A percentile compares a stretch with the other conserved stretches of the same genome.
Conservation (phyloP, 148 eudicot species). For the Silene latifolia region DNA sequence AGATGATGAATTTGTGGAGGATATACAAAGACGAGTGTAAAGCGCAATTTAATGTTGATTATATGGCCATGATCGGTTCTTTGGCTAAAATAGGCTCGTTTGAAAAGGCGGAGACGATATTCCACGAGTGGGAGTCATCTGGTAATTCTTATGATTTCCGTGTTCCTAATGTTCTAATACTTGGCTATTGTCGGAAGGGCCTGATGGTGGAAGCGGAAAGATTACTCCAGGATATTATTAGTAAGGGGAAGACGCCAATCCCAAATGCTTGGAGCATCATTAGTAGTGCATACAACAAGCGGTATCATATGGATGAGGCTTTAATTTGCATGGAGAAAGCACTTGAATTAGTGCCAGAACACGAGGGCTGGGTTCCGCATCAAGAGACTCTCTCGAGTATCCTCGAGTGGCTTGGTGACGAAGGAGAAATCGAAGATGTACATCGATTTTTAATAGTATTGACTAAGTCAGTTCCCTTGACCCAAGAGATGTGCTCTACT, state of each 20-base stretch:
- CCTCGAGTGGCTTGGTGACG: constrained; percentile 44
- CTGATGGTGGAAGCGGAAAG: constrained; percentile 34
- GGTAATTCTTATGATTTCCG: constrained; percentile 45
- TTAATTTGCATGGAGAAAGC: constrained; percentile 43
- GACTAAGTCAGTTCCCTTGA: constrained; percentile 21
- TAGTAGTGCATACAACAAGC: constrained; percentile 36
- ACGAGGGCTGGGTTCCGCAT: constrained; percentile 48
- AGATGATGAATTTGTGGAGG: constrained; percentile 45
- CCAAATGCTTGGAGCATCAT: constrained; percentile 53
- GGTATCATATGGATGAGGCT: constrained; percentile 34
- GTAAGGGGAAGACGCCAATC: constrained; percentile 38
- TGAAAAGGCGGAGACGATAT: constrained; percentile 36
- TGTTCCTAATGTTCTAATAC: constrained; percentile 41
- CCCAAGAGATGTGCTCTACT: constrained; percentile 23
- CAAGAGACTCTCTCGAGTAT: constrained; percentile 25
- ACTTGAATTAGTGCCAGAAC: constrained; percentile 30
- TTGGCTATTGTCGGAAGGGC: constrained; percentile 44
- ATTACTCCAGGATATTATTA: constrained; percentile 33
- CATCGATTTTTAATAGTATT: constrained; percentile 35
- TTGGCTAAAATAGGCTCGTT: constrained; percentile 43
- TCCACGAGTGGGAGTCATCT: constrained; percentile 50
- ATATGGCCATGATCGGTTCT: constrained; percentile 41
- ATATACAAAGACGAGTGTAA: constrained; percentile 31
- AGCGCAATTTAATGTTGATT: constrained; percentile 42
- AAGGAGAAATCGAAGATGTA: constrained; percentile 33